A percentile compares a stretch with the other conserved stretches of the same genome.
Evolutionary conservation across 2,329 filamentous ascomycete species (phyloP).

Genomic region (Calonectria hawksworthii): DNA sequence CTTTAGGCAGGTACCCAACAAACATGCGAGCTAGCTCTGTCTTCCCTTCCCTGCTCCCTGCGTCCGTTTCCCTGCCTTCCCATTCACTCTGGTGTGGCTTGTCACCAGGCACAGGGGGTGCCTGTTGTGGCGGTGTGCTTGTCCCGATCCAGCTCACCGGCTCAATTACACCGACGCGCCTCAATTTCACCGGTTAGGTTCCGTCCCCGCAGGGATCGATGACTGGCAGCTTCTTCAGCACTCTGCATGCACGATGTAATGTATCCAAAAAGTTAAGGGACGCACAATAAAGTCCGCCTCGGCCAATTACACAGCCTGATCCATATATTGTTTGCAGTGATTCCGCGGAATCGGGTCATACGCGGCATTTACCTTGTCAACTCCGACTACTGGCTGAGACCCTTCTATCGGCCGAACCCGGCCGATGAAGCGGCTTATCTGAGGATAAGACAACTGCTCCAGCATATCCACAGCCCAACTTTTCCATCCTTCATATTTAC

Average conservation of each 20-base stretch:
- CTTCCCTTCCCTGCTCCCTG: background rate
- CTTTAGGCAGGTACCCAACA: slow-evolving; percentile 13
- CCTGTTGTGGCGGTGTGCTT: slow-evolving; percentile 4
- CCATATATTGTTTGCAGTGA: background rate
- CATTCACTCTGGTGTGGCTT: background rate
- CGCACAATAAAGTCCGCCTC: background rate
- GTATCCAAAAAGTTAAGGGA: background rate
- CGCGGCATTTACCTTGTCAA: background rate
- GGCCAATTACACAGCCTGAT: background rate
- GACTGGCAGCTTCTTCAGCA: slow-evolving; percentile 9
- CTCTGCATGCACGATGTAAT: slow-evolving; percentile 4
- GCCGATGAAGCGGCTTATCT: slow-evolving; percentile 20
- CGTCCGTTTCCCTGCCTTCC: background rate
- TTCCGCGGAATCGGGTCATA: background rate
- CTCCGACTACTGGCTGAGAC: background rate
- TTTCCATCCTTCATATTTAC: background rate
- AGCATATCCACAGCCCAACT: background rate
- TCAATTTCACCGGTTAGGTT: background rate
- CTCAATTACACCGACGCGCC: background rate
- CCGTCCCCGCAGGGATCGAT: slow-evolving; percentile 7
- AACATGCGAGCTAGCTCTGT: background rate
- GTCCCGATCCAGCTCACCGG: background rate
- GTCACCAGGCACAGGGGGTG: slow-evolving; percentile 1
- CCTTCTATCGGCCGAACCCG: slow-evolving; percentile 24
- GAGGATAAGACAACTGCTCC: slow-evolving; percentile 16